These are phyloP conservation scores for Trifolium repens DNA, from an alignment of 306 rosid genomes.

Conservation along the genomic window DNA sequence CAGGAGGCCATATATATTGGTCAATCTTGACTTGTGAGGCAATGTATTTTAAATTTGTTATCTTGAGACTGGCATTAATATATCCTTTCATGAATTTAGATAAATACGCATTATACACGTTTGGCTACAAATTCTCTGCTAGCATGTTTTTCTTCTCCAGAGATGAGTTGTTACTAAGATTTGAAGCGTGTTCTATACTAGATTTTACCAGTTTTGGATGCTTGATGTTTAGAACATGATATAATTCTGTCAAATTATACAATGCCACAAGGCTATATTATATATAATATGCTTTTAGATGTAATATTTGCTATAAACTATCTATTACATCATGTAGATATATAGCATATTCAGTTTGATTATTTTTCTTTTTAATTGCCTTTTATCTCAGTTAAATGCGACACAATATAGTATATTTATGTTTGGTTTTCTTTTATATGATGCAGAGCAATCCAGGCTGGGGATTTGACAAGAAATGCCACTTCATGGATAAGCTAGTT, in stretches of 20 bases:
- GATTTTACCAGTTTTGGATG: too few relatives aligned
- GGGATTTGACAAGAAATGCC: slow-evolving; percentile 90
- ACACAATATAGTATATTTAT: slow-evolving; percentile 24
- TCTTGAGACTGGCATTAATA: slow-evolving; percentile 21
- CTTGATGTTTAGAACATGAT: too few relatives aligned
- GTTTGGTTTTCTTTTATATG: slow-evolving; percentile 35
- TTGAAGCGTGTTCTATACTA: not conserved
- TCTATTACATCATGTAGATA: not conserved
- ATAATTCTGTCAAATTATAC: not conserved
- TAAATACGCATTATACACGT: slow-evolving; percentile 9
- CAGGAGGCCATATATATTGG: too few relatives aligned
- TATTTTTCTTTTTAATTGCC: not conserved
- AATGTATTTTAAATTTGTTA: not conserved
- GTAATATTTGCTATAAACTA: slow-evolving; percentile 24
- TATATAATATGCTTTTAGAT: slow-evolving; percentile 2
- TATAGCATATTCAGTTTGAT: not conserved
- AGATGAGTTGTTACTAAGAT: not conserved
- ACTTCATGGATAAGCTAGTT: slow-evolving; percentile 86
- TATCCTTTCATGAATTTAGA: slow-evolving; percentile 22
- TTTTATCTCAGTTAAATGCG: slow-evolving; percentile 14
- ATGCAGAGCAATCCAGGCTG: slow-evolving; percentile 95
- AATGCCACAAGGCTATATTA: not conserved
- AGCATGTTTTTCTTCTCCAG: not conserved
- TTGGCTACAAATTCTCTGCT: not conserved
- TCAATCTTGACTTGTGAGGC: too few relatives aligned